phyloP scores from a whole-genome alignment of 371 early-diverging fungal species.

The Fennellomyces sp. region DNA sequence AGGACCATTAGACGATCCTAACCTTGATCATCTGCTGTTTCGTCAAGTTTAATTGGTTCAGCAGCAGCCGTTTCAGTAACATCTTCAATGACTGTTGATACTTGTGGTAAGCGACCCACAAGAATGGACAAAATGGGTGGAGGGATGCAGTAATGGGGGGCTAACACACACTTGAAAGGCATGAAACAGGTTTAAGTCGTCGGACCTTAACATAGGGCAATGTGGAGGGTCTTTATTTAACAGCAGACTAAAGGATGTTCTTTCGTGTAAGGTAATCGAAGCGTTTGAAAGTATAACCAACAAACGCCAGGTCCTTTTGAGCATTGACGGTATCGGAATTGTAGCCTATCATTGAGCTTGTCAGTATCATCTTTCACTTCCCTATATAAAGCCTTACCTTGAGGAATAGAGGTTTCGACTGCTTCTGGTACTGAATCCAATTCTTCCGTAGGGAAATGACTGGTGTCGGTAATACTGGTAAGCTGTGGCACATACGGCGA shows the following conservation, averaged over 20 bases:
- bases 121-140: conserved; percentile 44
- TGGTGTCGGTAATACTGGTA: conserved; percentile 94
- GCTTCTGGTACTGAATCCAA: conserved; percentile 73
- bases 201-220: too few species aligned
- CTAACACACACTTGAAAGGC: conserved; percentile 36
- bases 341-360: conserved; percentile 18
- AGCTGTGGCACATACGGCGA: conserved; percentile 96
- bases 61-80: conserved; percentile 29
- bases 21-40: conserved; percentile 21
- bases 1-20: not conserved
- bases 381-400: conserved; percentile 8
- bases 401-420: conserved; percentile 33
- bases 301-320: conserved; percentile 93
- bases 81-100: conserved; percentile 42
- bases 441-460: conserved; percentile 96
- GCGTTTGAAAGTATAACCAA: conserved; percentile 95
- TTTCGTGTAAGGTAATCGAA: conserved; percentile 87
- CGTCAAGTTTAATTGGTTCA: conserved; percentile 8
- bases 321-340: conserved; percentile 53
- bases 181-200: too few species aligned
- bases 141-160: conserved; percentile 45
- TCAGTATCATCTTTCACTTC: not conserved
- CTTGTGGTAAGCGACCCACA: conserved; percentile 48
- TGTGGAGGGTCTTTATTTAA: not conserved
- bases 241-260: conserved; percentile 63